These are phyloP conservation scores for Ascocoryne sarcoides DNA, from an alignment of 2,329 filamentous ascomycete species.

Conservation along the genomic window DNA sequence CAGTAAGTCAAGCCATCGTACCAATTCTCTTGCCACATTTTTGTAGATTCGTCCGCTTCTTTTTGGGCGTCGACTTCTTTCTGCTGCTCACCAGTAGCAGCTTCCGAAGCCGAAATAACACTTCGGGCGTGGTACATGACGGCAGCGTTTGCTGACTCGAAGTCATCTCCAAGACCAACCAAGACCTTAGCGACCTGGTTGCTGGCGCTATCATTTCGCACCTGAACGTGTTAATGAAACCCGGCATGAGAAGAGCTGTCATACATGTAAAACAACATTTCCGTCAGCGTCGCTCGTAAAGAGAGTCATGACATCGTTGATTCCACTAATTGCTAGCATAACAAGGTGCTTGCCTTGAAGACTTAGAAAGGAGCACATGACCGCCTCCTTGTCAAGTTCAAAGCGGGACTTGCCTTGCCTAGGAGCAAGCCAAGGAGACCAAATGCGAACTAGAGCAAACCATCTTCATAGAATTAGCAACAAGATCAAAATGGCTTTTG, in stretches of 20 bases:
- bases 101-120: constrained; percentile 42
- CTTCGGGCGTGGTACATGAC: constrained; percentile 82
- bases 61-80: constrained; percentile 38
- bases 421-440: constrained; percentile 81
- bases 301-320: constrained; percentile 60
- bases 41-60: constrained; percentile 39
- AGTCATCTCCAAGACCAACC: constrained; percentile 60
- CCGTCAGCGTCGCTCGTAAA: constrained; percentile 59
- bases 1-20: constrained; percentile 91
- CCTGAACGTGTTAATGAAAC: constrained; percentile 29
- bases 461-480: constrained; percentile 42
- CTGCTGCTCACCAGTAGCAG: constrained; percentile 34
- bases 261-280: constrained; percentile 57
- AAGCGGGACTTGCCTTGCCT: constrained; percentile 66
- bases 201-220: constrained; percentile 56
- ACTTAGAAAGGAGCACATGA: constrained; percentile 71
- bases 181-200: constrained; percentile 53
- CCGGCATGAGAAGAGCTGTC: background rate
- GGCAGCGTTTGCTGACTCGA: constrained; percentile 69
- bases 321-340: constrained; percentile 67
- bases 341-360: constrained; percentile 65
- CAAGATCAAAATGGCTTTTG: no score
- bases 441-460: constrained; percentile 73
- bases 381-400: constrained; percentile 63
- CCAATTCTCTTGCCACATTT: constrained; percentile 71